phyloP scores from a whole-genome alignment of 1,139 yeast genomes.

The Arxiozyma slooffiae region DNA sequence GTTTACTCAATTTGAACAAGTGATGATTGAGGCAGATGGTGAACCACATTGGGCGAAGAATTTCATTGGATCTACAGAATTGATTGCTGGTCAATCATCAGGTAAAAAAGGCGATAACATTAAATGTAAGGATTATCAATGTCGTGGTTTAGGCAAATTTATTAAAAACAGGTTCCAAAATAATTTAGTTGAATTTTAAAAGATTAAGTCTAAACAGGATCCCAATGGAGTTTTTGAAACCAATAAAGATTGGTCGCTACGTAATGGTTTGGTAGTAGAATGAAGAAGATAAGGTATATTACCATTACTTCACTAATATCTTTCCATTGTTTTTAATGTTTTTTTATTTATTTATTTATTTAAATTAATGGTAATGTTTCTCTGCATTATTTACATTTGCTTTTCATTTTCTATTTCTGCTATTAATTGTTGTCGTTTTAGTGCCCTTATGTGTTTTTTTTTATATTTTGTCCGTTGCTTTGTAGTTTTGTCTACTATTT shows the following conservation, averaged over 20 bases:
- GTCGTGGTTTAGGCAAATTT: conserved; percentile 68
- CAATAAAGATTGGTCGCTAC: conserved; percentile 66
- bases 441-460: background rate
- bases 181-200: conserved; percentile 49
- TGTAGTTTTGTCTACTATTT: background rate
- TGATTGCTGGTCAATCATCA: conserved; percentile 29
- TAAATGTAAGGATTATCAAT: conserved; percentile 48
- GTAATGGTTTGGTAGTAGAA: conserved; percentile 47
- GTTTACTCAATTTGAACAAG: conserved; percentile 74
- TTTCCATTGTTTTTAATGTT: too few relatives aligned
- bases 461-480: too few relatives aligned
- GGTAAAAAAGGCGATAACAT: conserved; percentile 32
- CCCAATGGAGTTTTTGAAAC: conserved; percentile 75
- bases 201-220: conserved; percentile 56
- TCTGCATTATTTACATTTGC: background rate
- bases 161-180: conserved; percentile 77
- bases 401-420: background rate
- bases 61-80: conserved; percentile 56
- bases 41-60: conserved; percentile 99
- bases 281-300: too few relatives aligned
- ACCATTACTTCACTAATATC: too few relatives aligned
- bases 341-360: too few relatives aligned
- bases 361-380: background rate
- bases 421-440: background rate
- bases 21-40: conserved; percentile 71